Evolutionary conservation across 2,329 filamentous ascomycete species (phyloP).

Genomic region (Phoma herbarum): DNA sequence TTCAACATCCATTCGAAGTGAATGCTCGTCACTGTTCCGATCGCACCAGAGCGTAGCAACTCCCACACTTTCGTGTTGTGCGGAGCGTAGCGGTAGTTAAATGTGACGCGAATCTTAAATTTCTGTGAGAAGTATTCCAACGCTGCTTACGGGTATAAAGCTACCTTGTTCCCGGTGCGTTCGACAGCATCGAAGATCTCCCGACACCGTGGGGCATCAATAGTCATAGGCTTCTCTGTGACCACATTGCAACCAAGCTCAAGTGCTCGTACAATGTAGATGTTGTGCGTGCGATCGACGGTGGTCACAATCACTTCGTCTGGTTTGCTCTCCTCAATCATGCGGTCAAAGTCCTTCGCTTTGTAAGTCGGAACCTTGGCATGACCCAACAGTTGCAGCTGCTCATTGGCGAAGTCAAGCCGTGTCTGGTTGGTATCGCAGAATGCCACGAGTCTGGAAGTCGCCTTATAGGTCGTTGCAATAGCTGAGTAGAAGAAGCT

Average conservation of each 20-base stretch:
- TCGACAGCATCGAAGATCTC: conserved; percentile 65
- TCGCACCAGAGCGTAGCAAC: conserved; percentile 62
- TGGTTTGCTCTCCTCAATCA: conserved; percentile 65
- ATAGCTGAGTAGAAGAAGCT: conserved; percentile 69
- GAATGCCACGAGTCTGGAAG: conserved; percentile 63
- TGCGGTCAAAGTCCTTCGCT: conserved; percentile 64
- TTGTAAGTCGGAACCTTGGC: conserved; percentile 62
- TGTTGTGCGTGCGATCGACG: conserved; percentile 69
- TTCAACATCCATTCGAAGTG: conserved; percentile 73
- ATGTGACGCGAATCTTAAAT: conserved; percentile 67
- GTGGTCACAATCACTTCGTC: conserved; percentile 71
- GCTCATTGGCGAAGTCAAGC: conserved; percentile 64
- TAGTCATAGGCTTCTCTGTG: conserved; percentile 73
- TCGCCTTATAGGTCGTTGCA: conserved; percentile 60
- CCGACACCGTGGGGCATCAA: conserved; percentile 64
- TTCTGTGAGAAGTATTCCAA: no score
- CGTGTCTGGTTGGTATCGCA: conserved; percentile 70
- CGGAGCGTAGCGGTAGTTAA: conserved; percentile 73
- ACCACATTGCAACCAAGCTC: conserved; percentile 68
- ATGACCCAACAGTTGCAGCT: conserved; percentile 59
- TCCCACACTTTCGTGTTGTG: conserved; percentile 69
- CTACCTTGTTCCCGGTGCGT: conserved; percentile 49
- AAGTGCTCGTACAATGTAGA: conserved; percentile 67
- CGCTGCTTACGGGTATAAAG: no score
- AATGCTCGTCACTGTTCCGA: conserved; percentile 65